Conservation (phyloP, 2,329 filamentous ascomycete species). For the Aspergillus felis region DNA sequence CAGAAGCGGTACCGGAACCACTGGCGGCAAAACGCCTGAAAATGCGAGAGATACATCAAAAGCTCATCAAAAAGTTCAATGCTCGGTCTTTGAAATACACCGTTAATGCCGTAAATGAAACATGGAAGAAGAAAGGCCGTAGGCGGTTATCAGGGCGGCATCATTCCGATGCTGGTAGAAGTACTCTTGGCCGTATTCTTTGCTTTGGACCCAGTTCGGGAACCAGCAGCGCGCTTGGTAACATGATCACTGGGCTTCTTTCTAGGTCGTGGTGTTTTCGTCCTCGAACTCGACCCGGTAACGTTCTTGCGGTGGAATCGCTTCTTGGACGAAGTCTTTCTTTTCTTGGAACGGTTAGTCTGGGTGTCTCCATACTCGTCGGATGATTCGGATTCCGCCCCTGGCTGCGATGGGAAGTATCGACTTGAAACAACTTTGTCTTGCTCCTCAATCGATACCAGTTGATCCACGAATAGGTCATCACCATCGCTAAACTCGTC, state of each 20-base stretch:
- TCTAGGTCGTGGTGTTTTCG: constrained; percentile 22
- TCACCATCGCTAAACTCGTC: constrained; percentile 37
- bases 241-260: constrained; percentile 19
- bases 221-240: constrained; percentile 15
- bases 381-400: constrained; percentile 18
- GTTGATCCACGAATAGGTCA: constrained; percentile 28
- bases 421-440: constrained; percentile 28
- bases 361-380: constrained; percentile 18
- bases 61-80: constrained; percentile 2
- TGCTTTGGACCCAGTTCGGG: constrained; percentile 22
- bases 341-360: constrained; percentile 17
- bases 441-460: constrained; percentile 21
- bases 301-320: constrained; percentile 24
- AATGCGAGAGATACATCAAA: constrained; percentile 11
- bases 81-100: not conserved
- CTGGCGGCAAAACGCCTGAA: constrained; percentile 9
- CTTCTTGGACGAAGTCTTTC: constrained; percentile 25
- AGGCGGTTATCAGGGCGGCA: constrained; percentile 30
- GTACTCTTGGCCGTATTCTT: constrained; percentile 17
- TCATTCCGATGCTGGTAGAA: constrained; percentile 33
- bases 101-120: constrained; percentile 8
- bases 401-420: constrained; percentile 28
- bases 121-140: not conserved
- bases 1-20: not conserved
- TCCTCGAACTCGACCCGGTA: constrained; percentile 18